Evolutionary conservation across 345 rosid genomes (phyloP).

Genomic region (Gossypium herbaceum): DNA sequence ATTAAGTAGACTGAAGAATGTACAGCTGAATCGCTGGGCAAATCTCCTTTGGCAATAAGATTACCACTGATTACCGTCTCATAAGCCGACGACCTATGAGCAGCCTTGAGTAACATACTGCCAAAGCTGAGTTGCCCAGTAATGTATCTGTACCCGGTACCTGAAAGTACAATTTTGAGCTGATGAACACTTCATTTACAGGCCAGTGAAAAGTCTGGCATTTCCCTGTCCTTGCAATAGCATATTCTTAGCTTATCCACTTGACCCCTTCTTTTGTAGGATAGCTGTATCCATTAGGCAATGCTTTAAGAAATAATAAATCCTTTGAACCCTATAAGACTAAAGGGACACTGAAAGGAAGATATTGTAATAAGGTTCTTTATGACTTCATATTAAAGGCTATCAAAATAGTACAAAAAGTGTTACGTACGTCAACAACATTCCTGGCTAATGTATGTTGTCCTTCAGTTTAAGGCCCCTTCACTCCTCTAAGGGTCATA

Average conservation of each 20-base stretch:
- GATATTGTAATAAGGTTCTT: not conserved
- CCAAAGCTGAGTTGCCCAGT: slow-evolving; percentile 39
- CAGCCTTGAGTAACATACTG: slow-evolving; percentile 19
- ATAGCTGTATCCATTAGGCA: not conserved
- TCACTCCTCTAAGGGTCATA: slow-evolving; percentile 24
- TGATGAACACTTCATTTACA: not conserved
- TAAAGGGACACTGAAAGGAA: not conserved
- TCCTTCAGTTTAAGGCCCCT: slow-evolving; percentile 14
- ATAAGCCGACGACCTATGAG: not conserved
- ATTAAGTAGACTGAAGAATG: slow-evolving; percentile 7
- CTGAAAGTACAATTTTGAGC: not conserved
- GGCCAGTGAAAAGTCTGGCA: not conserved
- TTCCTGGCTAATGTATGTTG: not conserved
- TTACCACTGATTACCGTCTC: not conserved
- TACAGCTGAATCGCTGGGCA: slow-evolving; percentile 34
- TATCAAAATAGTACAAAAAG: not conserved
- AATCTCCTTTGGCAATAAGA: slow-evolving; percentile 53
- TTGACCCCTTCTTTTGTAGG: not conserved
- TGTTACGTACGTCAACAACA: not conserved
- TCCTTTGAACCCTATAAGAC: not conserved
- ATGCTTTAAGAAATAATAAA: too few species aligned
- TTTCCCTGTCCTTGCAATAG: slow-evolving; percentile 9
- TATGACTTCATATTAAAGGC: not conserved
- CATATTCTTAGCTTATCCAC: slow-evolving; percentile 26
- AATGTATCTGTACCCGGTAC: slow-evolving; percentile 22